Base-by-base conservation (phyloP, 106 monocot species). In the Gastrodia elata region DNA sequence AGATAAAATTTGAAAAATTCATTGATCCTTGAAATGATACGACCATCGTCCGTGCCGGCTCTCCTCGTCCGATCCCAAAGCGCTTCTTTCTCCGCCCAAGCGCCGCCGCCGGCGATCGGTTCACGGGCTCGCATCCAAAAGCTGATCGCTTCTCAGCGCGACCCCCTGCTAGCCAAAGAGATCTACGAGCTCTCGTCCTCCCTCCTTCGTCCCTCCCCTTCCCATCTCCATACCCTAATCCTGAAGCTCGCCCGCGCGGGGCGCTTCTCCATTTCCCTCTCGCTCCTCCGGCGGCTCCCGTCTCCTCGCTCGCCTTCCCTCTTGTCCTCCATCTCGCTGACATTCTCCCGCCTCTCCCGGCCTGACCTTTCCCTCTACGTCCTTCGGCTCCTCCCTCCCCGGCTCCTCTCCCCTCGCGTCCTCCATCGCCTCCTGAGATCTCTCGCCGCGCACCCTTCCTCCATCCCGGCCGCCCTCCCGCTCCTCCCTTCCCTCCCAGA, bases 61-160 rank as follows among this genome's bases (percentile, higher is more conserved):
- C 32, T 35, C 34, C 14, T 33, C 35, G 10, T 3, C 34, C 34
- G 15, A 9, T 39, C n/a, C 68, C n/a, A n/a, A n/a, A 2, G n/a
- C 68, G 20, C 0, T 18, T 15, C 32, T 65, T 65, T 6, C 65
- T 65, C 33, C 4, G 36, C 34, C 16, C 65, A 65, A 33, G 35
- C 61, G 6, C 48, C 64, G 14, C 22, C 56, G 34, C 41, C 77
- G 4, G 58, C 72, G 0, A 25, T 41, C 41, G 41, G 69, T 65
- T 89, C 91, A 30, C 85, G 91, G 0, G 79, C 91, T 2, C 95
- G 92, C 55, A 76, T 95, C 64, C 89, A 87, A 14, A 96, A 96
- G 81, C 87, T 92, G 8, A 84, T 92, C 48, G 75, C 84, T 37
- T 48, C 84, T 33, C 96, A 92, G 65, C 39, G 78, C 9, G 88